Evolutionary conservation across 2,329 filamentous ascomycete species (phyloP).

Genomic region (Dendryphion nanum): DNA sequence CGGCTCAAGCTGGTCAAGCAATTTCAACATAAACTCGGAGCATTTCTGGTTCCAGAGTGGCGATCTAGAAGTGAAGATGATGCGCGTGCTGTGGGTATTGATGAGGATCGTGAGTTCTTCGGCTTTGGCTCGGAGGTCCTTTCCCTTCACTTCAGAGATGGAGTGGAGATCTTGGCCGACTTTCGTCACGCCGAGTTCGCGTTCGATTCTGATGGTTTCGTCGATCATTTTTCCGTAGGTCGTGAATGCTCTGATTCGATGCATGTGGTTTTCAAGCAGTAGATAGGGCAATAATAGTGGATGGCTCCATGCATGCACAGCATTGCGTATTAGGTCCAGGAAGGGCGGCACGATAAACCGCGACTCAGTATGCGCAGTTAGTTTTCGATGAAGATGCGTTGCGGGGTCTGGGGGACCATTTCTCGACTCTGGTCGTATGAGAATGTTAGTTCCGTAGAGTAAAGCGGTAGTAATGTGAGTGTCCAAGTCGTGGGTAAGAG

Average conservation of each 20-base stretch:
- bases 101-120: slow-evolving; percentile 2
- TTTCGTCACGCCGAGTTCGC: slow-evolving; percentile 1
- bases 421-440: too few species aligned
- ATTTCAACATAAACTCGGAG: too few species aligned
- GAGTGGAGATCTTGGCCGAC: slow-evolving; percentile 1
- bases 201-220: slow-evolving; percentile 1
- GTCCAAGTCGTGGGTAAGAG: not conserved
- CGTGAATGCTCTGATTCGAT: not conserved
- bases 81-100: slow-evolving; percentile 3
- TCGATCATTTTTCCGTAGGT: slow-evolving; percentile 1
- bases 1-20: too few species aligned
- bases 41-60: slow-evolving; percentile 2
- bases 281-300: not conserved
- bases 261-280: slow-evolving; percentile 1
- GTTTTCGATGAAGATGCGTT: too few species aligned
- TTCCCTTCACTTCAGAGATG: not conserved
- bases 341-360: too few species aligned
- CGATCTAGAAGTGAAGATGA: slow-evolving; percentile 2
- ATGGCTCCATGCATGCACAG: not conserved
- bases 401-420: too few species aligned
- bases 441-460: not conserved
- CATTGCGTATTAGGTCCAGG: not conserved
- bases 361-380: too few species aligned
- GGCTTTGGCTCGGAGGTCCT: not conserved
- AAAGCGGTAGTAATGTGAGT: not conserved